Evolutionary conservation across 2,329 filamentous ascomycete species (phyloP).

Genomic region (Dendrostoma leiphaemia): DNA sequence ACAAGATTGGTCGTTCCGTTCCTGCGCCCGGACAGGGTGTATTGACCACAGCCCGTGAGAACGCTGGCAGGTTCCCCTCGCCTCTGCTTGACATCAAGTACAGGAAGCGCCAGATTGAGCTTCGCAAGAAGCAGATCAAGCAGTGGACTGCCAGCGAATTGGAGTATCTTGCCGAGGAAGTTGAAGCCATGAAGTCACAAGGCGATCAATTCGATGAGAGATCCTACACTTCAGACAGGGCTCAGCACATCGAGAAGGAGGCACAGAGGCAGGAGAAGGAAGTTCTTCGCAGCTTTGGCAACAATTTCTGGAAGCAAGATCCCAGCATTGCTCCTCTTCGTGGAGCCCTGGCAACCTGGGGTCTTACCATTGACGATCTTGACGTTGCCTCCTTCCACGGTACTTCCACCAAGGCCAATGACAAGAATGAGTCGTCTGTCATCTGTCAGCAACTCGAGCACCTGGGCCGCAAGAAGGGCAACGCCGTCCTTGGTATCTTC

Average conservation of each 20-base stretch:
- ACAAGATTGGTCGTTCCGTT: constrained; percentile 98
- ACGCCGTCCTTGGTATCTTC: constrained; percentile 94
- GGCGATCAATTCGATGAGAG: constrained; percentile 72
- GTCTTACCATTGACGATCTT: constrained; percentile 93
- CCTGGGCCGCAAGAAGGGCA: constrained; percentile 93
- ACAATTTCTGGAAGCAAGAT: constrained; percentile 99
- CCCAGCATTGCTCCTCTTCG: constrained; percentile 90
- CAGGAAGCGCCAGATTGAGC: constrained; percentile 89
- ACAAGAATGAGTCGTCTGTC: constrained; percentile 99
- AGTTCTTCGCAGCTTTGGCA: constrained; percentile 86
- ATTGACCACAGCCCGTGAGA: constrained; percentile 89
- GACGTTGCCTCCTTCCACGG: constrained; percentile 97
- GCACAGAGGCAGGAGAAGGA: constrained; percentile 90
- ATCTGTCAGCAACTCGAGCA: constrained; percentile 96
- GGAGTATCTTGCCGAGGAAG: constrained; percentile 88
- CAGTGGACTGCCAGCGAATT: constrained; percentile 95
- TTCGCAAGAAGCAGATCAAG: constrained; percentile 91
- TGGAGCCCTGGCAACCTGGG: constrained; percentile 95
- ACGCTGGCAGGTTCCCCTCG: constrained; percentile 87
- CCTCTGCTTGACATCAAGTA: constrained; percentile 97
- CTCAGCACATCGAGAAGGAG: constrained; percentile 83
- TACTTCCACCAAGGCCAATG: constrained; percentile 96
- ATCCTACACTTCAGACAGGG: constrained; percentile 83
- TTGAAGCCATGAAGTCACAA: constrained; percentile 84
- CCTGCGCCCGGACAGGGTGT: constrained; percentile 97